Base-by-base conservation (phyloP, 495 filamentous ascomycete genomes). In the Lentithecium fluviatile region DNA sequence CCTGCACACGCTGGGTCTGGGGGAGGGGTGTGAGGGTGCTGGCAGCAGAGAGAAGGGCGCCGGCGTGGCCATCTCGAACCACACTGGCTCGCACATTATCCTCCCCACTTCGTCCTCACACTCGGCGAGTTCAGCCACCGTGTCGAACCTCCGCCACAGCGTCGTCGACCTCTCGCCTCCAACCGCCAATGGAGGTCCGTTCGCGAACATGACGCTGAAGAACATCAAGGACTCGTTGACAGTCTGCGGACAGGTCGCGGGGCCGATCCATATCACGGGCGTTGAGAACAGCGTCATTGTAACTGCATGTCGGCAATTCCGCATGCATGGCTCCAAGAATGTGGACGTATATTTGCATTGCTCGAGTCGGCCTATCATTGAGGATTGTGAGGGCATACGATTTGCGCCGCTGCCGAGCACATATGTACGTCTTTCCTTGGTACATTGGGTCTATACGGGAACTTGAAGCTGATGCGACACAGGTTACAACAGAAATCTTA, bases 341-440 rank as follows among this genome's bases (percentile, higher is more conserved):
- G 85, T 91, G 11, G 85, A 89, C 57, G 76, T 99, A 34, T 97
- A 96, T 71, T 78, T 97, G 45, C 83, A 85, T 53, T 91, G 88
- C 66, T 76, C 78, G 0, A 94, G 89, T 67, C 83, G 89, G 56
- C 95, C 95, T 1, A 95, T 99, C 62, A 93, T 99, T 50, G 95
- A 99, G 71, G 87, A 91, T 61, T 97, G 92, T 66, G 81, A 73
- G 37, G 79, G 79, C 43, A 80, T 99, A 68, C 77, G 86, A 37
- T 97, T 98, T 72, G 85, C 89, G 7, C 83, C 87, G 23, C 77
- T 93, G 23, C 89, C 88, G 0, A 76, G 76, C 49, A 71, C 72
- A 49, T 88, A 89, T 77, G 86, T 91, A 32, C 29, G 29, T 4
- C 3, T 32, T 4, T 32, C 29, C 29, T 10, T 32, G 10, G 3